phyloP scores from a whole-genome alignment of 345 rosid species.

The Brassica nigra region DNA sequence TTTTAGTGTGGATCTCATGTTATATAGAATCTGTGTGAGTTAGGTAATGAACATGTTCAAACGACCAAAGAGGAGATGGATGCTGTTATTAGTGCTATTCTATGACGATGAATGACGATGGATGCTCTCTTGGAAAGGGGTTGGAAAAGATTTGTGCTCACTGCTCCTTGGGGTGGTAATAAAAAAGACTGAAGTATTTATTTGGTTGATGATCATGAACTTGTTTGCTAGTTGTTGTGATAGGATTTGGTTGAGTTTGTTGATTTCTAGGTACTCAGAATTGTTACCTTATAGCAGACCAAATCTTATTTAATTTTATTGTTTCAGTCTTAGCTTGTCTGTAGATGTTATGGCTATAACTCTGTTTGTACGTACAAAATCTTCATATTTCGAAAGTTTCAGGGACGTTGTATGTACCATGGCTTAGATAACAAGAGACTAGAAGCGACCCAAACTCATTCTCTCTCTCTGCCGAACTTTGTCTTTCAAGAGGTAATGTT shows the following conservation, averaged over 20 bases:
- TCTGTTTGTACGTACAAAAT: not conserved
- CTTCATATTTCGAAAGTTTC: not conserved
- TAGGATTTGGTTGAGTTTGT: constrained; percentile 12
- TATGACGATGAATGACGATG: not conserved
- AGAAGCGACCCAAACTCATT: too few species aligned
- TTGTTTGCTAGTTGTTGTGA: constrained; percentile 1
- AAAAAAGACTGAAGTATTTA: constrained; percentile 25
- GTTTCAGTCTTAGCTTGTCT: not conserved
- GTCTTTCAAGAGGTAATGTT: too few species aligned
- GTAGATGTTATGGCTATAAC: not conserved
- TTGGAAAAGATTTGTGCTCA: constrained; percentile 46
- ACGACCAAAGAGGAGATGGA: too few species aligned
- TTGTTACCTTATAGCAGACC: not conserved
- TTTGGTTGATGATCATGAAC: constrained; percentile 10
- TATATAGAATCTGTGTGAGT: too few species aligned
- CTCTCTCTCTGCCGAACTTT: too few species aligned
- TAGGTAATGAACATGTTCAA: too few species aligned
- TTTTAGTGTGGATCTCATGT: too few species aligned
- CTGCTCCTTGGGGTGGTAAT: constrained; percentile 38
- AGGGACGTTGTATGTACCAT: too few species aligned
- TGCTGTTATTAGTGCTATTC: too few species aligned
- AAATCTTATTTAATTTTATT: not conserved
- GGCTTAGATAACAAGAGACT: too few species aligned
- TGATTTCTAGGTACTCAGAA: constrained; percentile 11
- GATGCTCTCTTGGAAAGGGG: constrained; percentile 45